phyloP scores from a whole-genome alignment of 139 green algal genomes.

The Micractinium conductrix region DNA sequence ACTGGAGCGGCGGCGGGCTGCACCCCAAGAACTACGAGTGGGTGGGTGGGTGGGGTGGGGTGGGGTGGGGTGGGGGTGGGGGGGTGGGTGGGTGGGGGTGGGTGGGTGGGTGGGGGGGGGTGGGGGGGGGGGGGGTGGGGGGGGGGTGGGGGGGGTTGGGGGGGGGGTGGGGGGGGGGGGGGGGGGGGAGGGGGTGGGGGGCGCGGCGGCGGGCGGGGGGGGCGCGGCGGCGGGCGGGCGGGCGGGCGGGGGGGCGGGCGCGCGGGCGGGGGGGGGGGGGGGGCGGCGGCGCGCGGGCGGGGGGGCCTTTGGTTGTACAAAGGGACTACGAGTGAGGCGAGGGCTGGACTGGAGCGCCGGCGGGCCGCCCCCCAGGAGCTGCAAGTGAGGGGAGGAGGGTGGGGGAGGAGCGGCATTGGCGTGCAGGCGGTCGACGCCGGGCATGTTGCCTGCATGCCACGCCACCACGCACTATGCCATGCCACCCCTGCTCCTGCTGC shows the following conservation, averaged over 20 bases:
- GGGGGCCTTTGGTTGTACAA: too few relatives aligned
- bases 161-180: neutral
- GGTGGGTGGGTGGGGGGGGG: too few relatives aligned
- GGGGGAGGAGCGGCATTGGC: neutral
- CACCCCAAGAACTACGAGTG: slow-evolving; percentile 33
- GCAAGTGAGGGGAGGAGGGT: neutral
- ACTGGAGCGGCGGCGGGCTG: slow-evolving; percentile 5
- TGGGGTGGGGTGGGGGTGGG: neutral
- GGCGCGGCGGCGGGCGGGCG: too few relatives aligned
- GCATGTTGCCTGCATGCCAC: neutral
- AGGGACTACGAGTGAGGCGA: too few relatives aligned
- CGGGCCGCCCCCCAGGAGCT: neutral
- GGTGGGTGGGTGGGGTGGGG: neutral
- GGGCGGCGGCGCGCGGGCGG: too few relatives aligned
- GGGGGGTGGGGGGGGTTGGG: too few relatives aligned
- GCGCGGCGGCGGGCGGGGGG: too few relatives aligned
- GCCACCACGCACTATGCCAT: too few relatives aligned
- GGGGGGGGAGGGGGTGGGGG: neutral
- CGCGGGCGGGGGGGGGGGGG: too few relatives aligned
- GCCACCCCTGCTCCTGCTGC: neutral
- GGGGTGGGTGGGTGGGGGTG: too few relatives aligned
- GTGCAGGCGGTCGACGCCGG: neutral
- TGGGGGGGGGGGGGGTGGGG: too few relatives aligned
- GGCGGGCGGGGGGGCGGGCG: too few relatives aligned
- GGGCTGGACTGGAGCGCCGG: slow-evolving; percentile 20